Base-by-base conservation (phyloP, 768 basidiomycete genomes). In the Lactarius indigo region DNA sequence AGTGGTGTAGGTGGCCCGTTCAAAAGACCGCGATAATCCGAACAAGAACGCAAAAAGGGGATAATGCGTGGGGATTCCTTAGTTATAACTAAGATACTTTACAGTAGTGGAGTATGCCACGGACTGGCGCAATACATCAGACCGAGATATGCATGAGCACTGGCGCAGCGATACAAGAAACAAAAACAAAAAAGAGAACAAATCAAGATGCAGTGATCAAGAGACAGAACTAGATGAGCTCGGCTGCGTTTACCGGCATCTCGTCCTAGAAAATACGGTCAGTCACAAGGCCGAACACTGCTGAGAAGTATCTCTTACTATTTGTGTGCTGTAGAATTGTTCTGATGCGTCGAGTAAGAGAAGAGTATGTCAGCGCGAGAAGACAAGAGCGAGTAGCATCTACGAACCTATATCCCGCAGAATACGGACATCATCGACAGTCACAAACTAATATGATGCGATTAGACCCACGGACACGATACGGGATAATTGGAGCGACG, bases 171-270 rank as follows among this genome's bases (percentile, higher is more conserved):
- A 58, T 63, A 66, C 59, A 65, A 58, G 42, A 61, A 52, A 57
- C 5, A 31, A 58, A 58, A n/a, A 37, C 12, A 60, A 61, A 61
- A 58, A 41, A 37, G 3, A 52, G 28, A 42, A 39, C n/a, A 6
- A 2, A 23, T 31, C 35, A 17, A 59, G 30, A 20, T 30, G 23
- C 30, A 8, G 20, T 28, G 54, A 55, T 52, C 26, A 35, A 57
- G n/a, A 20, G 15, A 17, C 15, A 2, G 18, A 23, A 41, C 84
- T 84, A 97, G 74, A 98, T 96, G 68, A 97, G 87, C 77, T 98
- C 96, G 56, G 96, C 96, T 65, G 96, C 96, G 77, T 98, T 97
- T 68, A 97, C 91, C 7, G 93, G 96, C 96, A 98, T 98, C 84
- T 98, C 96, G 74, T 97, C 95, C 90, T 97, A 74, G 66, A 61